A percentile compares a stretch with the other conserved stretches of the same genome.
These are phyloP conservation scores for Choricystis sp. DNA, from an alignment of 139 green algal genomes.

Conservation along the genomic window DNA sequence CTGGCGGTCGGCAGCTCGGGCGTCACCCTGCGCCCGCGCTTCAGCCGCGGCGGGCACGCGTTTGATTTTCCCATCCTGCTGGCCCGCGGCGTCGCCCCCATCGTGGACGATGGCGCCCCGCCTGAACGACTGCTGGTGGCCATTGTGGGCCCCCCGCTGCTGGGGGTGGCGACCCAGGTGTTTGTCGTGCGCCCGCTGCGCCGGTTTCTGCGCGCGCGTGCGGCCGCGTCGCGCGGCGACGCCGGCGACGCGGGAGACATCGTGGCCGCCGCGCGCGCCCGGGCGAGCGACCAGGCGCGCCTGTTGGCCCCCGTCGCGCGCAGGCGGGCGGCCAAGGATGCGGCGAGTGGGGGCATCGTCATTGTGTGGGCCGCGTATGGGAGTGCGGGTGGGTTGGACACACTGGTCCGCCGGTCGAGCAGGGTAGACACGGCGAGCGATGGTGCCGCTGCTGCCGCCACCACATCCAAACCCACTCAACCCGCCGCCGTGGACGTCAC, in stretches of 20 bases:
- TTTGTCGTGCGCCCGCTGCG: slow-evolving; percentile 21
- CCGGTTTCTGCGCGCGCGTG: background rate
- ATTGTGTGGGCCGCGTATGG: slow-evolving; percentile 30
- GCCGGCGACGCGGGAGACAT: slow-evolving; percentile 1
- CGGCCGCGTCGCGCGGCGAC: background rate
- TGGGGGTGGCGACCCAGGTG: background rate
- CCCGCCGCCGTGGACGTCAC: slow-evolving; percentile 31
- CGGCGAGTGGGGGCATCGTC: slow-evolving; percentile 17
- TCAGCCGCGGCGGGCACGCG: slow-evolving; percentile 17
- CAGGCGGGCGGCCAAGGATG: slow-evolving; percentile 15
- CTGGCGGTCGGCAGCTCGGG: slow-evolving; percentile 18
- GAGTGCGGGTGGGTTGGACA: background rate
- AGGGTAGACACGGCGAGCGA: too few species aligned
- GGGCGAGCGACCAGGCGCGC: slow-evolving; percentile 1
- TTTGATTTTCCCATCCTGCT: slow-evolving; percentile 36
- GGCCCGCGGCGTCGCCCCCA: background rate
- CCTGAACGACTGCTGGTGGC: slow-evolving; percentile 9
- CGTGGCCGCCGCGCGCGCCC: slow-evolving; percentile 4
- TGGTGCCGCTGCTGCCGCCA: too few species aligned
- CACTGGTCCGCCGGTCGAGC: too few species aligned
- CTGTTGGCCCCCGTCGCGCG: slow-evolving; percentile 26
- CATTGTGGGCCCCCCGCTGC: slow-evolving; percentile 18
- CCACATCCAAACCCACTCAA: too few species aligned
- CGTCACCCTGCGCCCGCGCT: slow-evolving; percentile 18
- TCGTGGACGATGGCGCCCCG: background rate